A percentile compares a stretch with the other conserved stretches of the same genome.
These are phyloP conservation scores for Ogataea nitratoaversa DNA, from an alignment of 805 yeast species.

Conservation along the genomic window DNA sequence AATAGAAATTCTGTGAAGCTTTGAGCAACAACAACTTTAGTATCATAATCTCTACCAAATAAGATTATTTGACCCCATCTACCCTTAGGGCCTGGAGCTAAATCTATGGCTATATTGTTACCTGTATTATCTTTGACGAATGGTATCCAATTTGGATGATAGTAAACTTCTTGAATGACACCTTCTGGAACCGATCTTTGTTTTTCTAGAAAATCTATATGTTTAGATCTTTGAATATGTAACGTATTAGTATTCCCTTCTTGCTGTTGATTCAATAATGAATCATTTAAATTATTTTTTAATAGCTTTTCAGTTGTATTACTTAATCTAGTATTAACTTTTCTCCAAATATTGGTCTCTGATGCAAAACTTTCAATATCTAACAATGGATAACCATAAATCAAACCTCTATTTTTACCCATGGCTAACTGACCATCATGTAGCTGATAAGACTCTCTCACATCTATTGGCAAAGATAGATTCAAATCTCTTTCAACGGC, in stretches of 20 bases:
- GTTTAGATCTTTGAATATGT: constrained; percentile 17
- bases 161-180: constrained; percentile 67
- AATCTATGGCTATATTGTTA: constrained; percentile 86
- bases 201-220: constrained; percentile 38
- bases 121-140: constrained; percentile 84
- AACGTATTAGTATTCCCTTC: constrained; percentile 12
- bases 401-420: constrained; percentile 70
- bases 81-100: constrained; percentile 77
- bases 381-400: constrained; percentile 78
- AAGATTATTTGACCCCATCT: constrained; percentile 87
- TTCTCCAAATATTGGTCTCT: constrained; percentile 84
- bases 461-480: constrained; percentile 71
- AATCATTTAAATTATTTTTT: constrained; percentile 2
- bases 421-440: constrained; percentile 90
- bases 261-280: too few relatives aligned
- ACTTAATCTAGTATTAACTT: constrained; percentile 43
- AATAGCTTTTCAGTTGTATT: constrained; percentile 11
- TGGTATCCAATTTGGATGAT: constrained; percentile 93
- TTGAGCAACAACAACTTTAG: constrained; percentile 79
- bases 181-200: constrained; percentile 77
- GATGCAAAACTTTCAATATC: constrained; percentile 76
- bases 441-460: constrained; percentile 69
- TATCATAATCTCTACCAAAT: constrained; percentile 92
- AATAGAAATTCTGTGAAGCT: constrained; percentile 88
- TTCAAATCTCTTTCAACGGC: constrained; percentile 83